These are phyloP conservation scores for Lactifluus hygrophoroides DNA, from an alignment of 768 basidiomycete species.

Conservation along the genomic window DNA sequence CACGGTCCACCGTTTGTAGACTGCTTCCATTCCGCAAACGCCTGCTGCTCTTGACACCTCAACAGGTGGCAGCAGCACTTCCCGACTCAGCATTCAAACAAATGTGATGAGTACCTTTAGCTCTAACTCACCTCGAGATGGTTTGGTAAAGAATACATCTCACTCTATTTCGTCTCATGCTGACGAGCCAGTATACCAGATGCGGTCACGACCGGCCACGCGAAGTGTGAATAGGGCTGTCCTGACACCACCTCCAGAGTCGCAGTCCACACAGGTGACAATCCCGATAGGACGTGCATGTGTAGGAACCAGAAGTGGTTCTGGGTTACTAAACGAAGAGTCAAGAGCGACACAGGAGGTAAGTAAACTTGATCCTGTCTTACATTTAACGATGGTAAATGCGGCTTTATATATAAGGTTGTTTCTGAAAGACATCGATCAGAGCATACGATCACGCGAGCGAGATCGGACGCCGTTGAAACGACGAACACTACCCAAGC, in stretches of 20 bases:
- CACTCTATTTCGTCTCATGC: slow-evolving; percentile 9
- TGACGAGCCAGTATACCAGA: neutral
- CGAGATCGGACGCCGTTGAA: neutral
- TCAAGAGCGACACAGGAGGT: slow-evolving; percentile 11
- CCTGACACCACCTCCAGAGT: neutral
- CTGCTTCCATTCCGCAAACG: neutral
- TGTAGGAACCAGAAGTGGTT: neutral
- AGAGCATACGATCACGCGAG: slow-evolving; percentile 1
- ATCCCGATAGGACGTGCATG: neutral
- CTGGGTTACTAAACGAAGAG: neutral
- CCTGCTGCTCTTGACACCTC: slow-evolving; percentile 5
- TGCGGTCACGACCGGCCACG: too few species aligned
- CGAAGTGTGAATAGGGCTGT: neutral
- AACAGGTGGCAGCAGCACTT: slow-evolving; percentile 8
- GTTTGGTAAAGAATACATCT: slow-evolving; percentile 19
- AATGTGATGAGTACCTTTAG: neutral
- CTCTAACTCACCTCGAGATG: slow-evolving; percentile 16
- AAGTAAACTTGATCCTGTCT: slow-evolving; percentile 8
- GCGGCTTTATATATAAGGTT: slow-evolving; percentile 8
- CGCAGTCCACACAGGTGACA: neutral
- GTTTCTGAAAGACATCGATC: neutral
- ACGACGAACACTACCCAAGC: neutral
- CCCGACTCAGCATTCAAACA: slow-evolving; percentile 2
- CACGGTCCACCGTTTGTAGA: neutral
- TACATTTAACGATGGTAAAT: slow-evolving; percentile 6